Evolutionary conservation across 75 land plant species (phyloP).

Genomic region (Cunninghamia lanceolata): DNA sequence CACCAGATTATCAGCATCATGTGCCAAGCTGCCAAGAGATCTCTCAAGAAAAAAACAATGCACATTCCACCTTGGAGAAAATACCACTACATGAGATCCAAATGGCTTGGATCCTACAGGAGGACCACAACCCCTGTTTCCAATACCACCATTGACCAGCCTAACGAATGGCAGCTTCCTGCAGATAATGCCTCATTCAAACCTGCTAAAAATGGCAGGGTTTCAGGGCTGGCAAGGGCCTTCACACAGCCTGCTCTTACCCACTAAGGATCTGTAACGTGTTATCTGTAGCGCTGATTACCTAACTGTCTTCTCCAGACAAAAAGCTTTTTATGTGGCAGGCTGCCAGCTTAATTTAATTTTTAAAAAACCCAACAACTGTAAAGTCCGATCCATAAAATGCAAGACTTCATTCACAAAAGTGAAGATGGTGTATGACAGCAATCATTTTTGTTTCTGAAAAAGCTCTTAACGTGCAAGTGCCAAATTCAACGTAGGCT

Average conservation of each 20-base stretch:
- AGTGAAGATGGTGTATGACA: too few species aligned
- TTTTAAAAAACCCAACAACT: too few species aligned
- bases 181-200: background rate
- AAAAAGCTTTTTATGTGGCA: too few species aligned
- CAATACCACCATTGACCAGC: background rate
- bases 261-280: background rate
- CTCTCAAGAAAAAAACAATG: slow-evolving; percentile 38
- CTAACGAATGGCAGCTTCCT: background rate
- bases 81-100: slow-evolving; percentile 34
- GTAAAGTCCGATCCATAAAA: too few species aligned
- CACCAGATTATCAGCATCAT: slow-evolving; percentile 18
- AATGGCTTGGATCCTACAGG: slow-evolving; percentile 44
- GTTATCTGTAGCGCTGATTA: too few species aligned
- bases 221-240: slow-evolving; percentile 23
- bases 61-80: slow-evolving; percentile 52
- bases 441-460: too few species aligned
- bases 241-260: slow-evolving; percentile 29
- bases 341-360: too few species aligned
- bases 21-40: slow-evolving; percentile 35
- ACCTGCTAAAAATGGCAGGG: background rate
- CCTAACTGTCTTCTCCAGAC: too few species aligned
- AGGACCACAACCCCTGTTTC: slow-evolving; percentile 18
- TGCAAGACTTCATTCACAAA: too few species aligned
- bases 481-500: too few species aligned
- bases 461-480: too few species aligned